Base-by-base conservation (phyloP, 108 stramenopile genomes). In the Skeletonema tropicum region DNA sequence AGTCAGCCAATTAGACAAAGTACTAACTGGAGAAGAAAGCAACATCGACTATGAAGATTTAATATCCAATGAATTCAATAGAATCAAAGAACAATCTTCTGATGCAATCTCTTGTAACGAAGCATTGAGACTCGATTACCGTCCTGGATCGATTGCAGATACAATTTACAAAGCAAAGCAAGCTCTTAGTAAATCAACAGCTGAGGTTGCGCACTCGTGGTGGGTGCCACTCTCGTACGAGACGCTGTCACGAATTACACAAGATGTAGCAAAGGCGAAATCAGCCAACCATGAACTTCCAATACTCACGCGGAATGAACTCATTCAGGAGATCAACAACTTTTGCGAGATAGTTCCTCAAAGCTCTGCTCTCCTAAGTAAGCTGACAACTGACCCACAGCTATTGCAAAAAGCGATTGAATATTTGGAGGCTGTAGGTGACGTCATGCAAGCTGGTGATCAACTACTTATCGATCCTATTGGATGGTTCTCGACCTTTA, bases 361-460 rank as follows among this genome's bases (percentile, higher is more conserved):
- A 13, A 59, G 36, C 58, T 59, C 69, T 35, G 23, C 59, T 57
- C 38, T 70, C 1, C 42, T 70, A 36, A n/a, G 21, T 7, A 70
- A 70, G 59, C 36, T 70, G 69, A 59, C 36, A 41, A 39, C 57
- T 2, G 69, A 70, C 38, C 26, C 38, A 23, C 57, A 70, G 3
- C 35, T 70, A 23, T 32, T 70, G 12, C 57, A 70, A 59, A 35
- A 58, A 41, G 69, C 69, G 26, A 70, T 70, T 19, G 36, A 38
- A 1, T 70, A 70, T 38, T 26, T 70, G 25, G 69, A 70, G 58
- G 69, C 69, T 19, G 69, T 70, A 12, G 69, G 69, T 39, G 69
- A 70, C 59, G 38, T 70, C 2, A 70, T 70, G 69, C 69, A 70
- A 39, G 69, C 69, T 38, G 57, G 57, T 14, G 69, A 60, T 58